Evolutionary conservation across 306 rosid species (phyloP).

Genomic region (Quercus berberidifolia): DNA sequence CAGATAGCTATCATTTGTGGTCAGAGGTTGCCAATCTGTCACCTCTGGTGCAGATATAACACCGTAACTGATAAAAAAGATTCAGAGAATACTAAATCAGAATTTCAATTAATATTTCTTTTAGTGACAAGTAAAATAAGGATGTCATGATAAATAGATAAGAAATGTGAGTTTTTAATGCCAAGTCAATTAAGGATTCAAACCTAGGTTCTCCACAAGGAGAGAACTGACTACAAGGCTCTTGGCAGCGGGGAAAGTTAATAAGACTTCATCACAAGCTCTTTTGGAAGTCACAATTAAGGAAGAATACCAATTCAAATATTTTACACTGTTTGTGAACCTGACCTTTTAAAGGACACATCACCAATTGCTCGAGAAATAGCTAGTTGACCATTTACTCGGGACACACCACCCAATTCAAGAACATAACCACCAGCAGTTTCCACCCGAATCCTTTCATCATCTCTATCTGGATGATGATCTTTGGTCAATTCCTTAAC

Average conservation of each 20-base stretch:
- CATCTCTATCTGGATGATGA: conserved; percentile 93
- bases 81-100: conserved; percentile 21
- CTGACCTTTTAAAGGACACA: conserved; percentile 72
- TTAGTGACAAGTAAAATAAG: background rate
- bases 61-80: conserved; percentile 57
- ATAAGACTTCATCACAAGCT: conserved; percentile 7
- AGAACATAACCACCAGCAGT: conserved; percentile 90
- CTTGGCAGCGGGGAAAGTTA: background rate
- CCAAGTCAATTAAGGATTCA: no score
- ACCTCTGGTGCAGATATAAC: conserved; percentile 91
- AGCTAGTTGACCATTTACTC: conserved; percentile 92
- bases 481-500: conserved; percentile 91
- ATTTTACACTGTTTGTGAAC: conserved; percentile 9
- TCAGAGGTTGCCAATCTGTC: conserved; percentile 88
- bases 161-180: background rate
- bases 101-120: conserved; percentile 14
- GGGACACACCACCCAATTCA: conserved; percentile 82
- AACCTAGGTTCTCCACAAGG: no score
- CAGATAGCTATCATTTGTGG: conserved; percentile 83
- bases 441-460: conserved; percentile 87
- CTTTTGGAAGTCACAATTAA: background rate
- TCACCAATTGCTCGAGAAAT: conserved; percentile 89
- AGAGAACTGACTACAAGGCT: no score
- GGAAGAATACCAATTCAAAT: background rate
- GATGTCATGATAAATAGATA: background rate